Conservation (phyloP, 192 early-diverging fungal species). For the Backusella westeae region DNA sequence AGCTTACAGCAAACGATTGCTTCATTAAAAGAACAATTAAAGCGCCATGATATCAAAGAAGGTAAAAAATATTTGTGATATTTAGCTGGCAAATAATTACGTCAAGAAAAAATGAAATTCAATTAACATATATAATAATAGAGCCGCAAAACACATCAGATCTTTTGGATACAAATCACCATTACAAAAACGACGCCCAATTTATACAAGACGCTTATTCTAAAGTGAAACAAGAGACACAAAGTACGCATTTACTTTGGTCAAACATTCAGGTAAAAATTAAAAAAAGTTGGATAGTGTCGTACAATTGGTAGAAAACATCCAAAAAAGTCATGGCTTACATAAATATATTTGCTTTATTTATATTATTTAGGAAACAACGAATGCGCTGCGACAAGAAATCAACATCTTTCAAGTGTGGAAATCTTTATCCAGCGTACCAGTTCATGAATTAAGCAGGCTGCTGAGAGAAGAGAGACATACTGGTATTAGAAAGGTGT, state of each 20-base stretch:
- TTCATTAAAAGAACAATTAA: constrained; percentile 7
- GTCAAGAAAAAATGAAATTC: background rate
- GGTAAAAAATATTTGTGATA: background rate
- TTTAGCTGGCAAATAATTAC: background rate
- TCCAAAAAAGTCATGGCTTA: background rate
- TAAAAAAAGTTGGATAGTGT: background rate
- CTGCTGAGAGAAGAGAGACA: background rate
- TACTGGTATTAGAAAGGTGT: background rate
- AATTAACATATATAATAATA: background rate
- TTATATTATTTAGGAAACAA: background rate
- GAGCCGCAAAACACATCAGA: background rate
- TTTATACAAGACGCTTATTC: constrained; percentile 12
- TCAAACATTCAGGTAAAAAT: constrained; percentile 7
- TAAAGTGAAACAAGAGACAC: constrained; percentile 5
- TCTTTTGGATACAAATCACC: background rate
- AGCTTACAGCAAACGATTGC: background rate
- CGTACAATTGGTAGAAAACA: constrained; percentile 4
- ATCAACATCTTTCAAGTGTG: constrained; percentile 13
- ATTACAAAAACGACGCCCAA: constrained; percentile 9
- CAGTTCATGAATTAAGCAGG: background rate
- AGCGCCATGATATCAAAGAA: constrained; percentile 2
- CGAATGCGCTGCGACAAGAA: background rate
- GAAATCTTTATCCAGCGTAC: background rate
- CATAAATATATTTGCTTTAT: background rate
- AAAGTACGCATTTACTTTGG: background rate